Evolutionary conservation across 176 grass and related monocot genomes (phyloP), one percentile per base, ranked within the genome.

Genomic region (Avena sativa): DNA sequence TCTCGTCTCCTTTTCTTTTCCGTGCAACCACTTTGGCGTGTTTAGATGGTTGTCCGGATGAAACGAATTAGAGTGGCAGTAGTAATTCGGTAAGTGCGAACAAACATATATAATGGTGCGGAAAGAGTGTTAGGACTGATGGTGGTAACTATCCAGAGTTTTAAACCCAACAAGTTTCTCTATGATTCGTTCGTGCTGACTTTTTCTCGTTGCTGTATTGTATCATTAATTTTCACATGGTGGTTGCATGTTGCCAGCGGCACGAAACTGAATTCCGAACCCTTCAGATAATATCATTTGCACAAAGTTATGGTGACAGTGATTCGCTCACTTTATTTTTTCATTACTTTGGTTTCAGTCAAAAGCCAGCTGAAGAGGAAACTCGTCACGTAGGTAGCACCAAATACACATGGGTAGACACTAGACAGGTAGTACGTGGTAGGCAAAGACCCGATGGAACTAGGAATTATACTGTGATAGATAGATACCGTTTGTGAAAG

Each of bases 401-500:
- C 12, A 60, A 60, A 21, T 20, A 60, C 57, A 60, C 20, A 21
- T 60, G 51, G 4, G 32, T 34, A 34, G 32, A 34, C 32, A 34
- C 32, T n/a, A 34, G 32, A 34, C 32, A 51, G 49, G 51, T 53
- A 53, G 51, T 53, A 53, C 49, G 49, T 51, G 12, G 51, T 53
- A 53, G 13, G 13, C 12, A 15, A 43, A 53, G 14, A 16, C 51
- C 51, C 49, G 49, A 47, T 13, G 70, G 70, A 73, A 73, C n/a
- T n/a, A 12, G 70, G 70, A 48, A 73, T 74, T 25, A 51, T 75
- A 47, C 72, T 4, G 72, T 8, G 46, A 51, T 28, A 6, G 44
- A 51, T 26, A 6, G n/a, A 75, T 75, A 51, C 46, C 72, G 8
- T 75, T 75, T 75, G 23, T 43, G 43, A 65, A 81, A 53, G 47